phyloP scores from a whole-genome alignment of 78 protist genomes.

The Dictyostelium citrinum region DNA sequence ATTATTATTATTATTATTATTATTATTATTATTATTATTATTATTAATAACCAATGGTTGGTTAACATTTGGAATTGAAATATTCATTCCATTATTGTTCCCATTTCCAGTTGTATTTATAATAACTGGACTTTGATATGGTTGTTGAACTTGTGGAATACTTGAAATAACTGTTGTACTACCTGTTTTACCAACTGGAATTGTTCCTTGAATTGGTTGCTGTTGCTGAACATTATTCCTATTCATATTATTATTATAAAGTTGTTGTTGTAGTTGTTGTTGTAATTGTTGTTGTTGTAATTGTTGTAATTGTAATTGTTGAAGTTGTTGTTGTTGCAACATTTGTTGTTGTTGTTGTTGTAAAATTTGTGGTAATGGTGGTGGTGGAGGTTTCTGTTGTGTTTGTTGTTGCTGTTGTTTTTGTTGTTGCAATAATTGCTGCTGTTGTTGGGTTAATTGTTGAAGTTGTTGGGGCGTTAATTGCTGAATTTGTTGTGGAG shows the following conservation, averaged over 20 bases:
- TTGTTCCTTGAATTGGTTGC: background rate
- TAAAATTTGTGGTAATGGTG: background rate
- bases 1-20: no score
- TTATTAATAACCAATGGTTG: background rate
- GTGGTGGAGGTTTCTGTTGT: background rate
- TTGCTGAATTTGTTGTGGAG: background rate
- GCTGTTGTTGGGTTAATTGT: background rate
- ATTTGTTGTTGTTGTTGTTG: slow-evolving; percentile 20
- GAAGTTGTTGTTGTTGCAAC: background rate
- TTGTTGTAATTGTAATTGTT: background rate
- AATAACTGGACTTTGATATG: slow-evolving; percentile 3
- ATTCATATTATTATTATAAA: background rate
- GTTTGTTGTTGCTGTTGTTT: background rate
- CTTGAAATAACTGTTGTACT: background rate
- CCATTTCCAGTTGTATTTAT: background rate
- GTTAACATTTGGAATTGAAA: background rate
- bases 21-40: background rate
- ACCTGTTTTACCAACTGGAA: background rate
- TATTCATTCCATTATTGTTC: background rate
- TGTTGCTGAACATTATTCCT: background rate
- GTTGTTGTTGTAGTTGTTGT: background rate
- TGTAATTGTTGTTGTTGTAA: background rate
- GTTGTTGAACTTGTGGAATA: background rate
- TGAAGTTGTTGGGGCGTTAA: slow-evolving; percentile 2
- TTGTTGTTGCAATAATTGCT: background rate